Evolutionary conservation across 1,284 basidiomycete genomes (phyloP).

Genomic region (Sporisorium exsertum): DNA sequence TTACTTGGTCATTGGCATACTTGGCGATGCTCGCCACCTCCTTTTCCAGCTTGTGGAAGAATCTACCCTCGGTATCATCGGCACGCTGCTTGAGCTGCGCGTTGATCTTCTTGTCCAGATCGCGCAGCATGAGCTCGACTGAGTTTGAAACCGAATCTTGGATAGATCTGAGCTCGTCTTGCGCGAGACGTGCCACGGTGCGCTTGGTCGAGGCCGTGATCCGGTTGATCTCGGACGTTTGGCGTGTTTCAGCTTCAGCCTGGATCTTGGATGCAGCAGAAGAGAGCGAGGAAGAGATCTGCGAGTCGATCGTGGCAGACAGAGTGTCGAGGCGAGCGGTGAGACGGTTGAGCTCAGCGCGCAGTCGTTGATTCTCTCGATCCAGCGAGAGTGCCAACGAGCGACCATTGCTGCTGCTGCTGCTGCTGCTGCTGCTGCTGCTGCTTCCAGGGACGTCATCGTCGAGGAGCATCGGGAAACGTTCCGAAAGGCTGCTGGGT

Average conservation of each 20-base stretch:
- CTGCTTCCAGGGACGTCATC: conserved; percentile 22
- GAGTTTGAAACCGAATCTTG: conserved; percentile 36
- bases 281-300: conserved; percentile 24
- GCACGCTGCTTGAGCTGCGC: conserved; percentile 37
- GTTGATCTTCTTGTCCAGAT: conserved; percentile 36
- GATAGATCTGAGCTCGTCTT: conserved; percentile 39
- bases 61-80: conserved; percentile 43
- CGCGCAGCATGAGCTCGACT: conserved; percentile 45
- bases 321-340: conserved; percentile 29
- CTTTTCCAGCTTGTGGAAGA: conserved; percentile 29
- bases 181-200: conserved; percentile 34
- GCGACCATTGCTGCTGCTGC: neutral
- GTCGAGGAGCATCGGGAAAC: neutral
- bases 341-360: conserved; percentile 28
- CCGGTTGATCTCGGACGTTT: conserved; percentile 26
- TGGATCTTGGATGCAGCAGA: conserved; percentile 31
- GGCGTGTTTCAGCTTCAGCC: conserved; percentile 26
- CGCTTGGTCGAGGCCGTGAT: conserved; percentile 38
- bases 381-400: conserved; percentile 18
- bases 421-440: neutral
- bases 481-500: neutral
- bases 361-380: conserved; percentile 34
- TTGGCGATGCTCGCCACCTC: conserved; percentile 29
- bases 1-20: conserved; percentile 49
- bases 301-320: conserved; percentile 30